Evolutionary conservation across 768 basidiomycete species (phyloP), one percentile per base, ranked within the genome.

Genomic region (Galerina sulciceps): DNA sequence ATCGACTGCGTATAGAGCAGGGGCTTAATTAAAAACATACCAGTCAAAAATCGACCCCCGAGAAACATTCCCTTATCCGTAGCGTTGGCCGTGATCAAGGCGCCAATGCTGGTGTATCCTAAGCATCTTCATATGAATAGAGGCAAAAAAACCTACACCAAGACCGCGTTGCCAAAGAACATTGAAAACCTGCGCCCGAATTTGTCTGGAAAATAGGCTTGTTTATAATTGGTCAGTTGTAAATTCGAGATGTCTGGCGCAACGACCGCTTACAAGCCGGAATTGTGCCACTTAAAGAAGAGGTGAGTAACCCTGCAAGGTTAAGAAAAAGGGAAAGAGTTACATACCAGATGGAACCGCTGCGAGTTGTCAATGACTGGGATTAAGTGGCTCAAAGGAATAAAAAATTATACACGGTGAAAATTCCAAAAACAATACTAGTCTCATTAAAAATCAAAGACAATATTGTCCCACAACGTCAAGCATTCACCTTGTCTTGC

Each of bases 381-480:
- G 47, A 23, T 50, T 20, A 31, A 22, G 54, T 50, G 36, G 41
- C 13, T 40, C 41, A 22, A 43, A 48, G 51, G 17, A 45, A 43
- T 18, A 59, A 23, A 50, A 60, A 44, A 23, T 54, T 74, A 35
- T 60, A 77, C 77, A 83, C 72, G 4, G 81, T 81, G 65, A 76
- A 83, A 53, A 85, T 83, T 14, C 83, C 83, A 61, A 83, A 85
- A 23, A 84, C 79, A 42, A 84, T 81, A 34, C 80, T 77, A 43
- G 53, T 46, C 18, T 4, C 26, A 31, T 5, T 4, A 8, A 31
- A 36, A 57, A 14, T 43, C 26, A 50, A 23, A 22, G 34, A 10
- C 22, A 20, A 31, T 6, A 15, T 6, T 35, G 13, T 42, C 34
- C 50, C 36, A 37, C 42, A 49, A 38, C 20, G 38, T 11, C n/a